Percentiles rank a stretch among this genome's conserved stretches.
Conservation (phyloP, 1,139 yeast genomes). For the Yamadazyma membranifaciens region DNA sequence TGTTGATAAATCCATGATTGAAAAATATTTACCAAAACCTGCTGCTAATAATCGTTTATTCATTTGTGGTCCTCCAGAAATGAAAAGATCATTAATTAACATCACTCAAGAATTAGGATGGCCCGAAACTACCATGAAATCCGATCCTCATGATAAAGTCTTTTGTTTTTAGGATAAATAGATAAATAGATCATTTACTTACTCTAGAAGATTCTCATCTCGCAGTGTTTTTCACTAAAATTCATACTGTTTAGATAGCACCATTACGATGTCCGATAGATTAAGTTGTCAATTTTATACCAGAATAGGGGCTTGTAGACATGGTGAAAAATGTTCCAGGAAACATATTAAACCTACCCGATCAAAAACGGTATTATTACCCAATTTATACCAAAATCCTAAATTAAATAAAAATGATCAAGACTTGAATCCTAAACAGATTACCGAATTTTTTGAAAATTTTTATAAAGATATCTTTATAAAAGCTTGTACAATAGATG, state of each 20-base stretch:
- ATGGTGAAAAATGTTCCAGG: conserved; percentile 86
- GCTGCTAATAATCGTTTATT: conserved; percentile 51
- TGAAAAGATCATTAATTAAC: conserved; percentile 54
- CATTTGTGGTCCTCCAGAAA: conserved; percentile 75
- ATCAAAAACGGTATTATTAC: conserved; percentile 65
- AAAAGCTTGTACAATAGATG: conserved; percentile 66
- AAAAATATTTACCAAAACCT: conserved; percentile 50
- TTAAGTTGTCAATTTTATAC: conserved; percentile 56
- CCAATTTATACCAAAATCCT: conserved; percentile 73
- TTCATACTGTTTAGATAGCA: neutral
- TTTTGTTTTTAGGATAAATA: conserved; percentile 54
- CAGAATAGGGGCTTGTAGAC: conserved; percentile 91
- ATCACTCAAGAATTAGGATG: conserved; percentile 62
- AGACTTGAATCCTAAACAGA: conserved; percentile 35
- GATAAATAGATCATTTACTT: neutral
- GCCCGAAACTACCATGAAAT: conserved; percentile 43
- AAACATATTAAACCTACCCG: conserved; percentile 69
- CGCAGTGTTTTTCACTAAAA: neutral
- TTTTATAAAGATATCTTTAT: conserved; percentile 74
- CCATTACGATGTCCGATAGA: conserved; percentile 14
- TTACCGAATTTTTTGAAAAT: conserved; percentile 55
- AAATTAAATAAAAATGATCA: conserved; percentile 34
- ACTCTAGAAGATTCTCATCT: neutral
- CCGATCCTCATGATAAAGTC: conserved; percentile 62
- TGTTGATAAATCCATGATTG: conserved; percentile 56